A percentile compares a stretch with the other conserved stretches of the same genome.
Evolutionary conservation across 306 rosid genomes (phyloP).

Genomic region (Lathyrus oleraceus): DNA sequence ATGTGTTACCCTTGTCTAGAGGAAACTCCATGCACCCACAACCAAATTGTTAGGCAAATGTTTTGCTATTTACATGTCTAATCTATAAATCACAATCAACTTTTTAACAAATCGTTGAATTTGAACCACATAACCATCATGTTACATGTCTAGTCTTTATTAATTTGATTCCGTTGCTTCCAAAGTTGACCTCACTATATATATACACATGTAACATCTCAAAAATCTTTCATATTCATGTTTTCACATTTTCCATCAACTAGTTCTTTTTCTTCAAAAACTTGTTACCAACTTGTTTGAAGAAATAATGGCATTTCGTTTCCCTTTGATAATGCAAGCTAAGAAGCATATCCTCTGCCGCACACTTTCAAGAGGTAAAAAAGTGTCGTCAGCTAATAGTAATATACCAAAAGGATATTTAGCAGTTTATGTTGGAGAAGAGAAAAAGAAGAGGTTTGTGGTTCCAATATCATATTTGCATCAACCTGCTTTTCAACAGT

Average conservation of each 20-base stretch:
- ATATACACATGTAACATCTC: neutral
- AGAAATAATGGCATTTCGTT: slow-evolving; percentile 6
- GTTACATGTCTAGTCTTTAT: neutral
- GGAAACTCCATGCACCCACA: neutral
- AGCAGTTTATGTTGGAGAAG: slow-evolving; percentile 86
- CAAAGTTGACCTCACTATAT: neutral
- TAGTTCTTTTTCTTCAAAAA: neutral
- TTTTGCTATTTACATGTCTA: neutral
- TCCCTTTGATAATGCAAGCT: neutral
- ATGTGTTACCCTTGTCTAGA: neutral
- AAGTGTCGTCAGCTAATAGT: neutral
- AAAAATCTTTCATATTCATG: neutral
- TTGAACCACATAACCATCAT: neutral
- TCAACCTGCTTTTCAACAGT: slow-evolving; percentile 71
- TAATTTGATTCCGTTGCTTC: neutral
- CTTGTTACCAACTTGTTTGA: neutral
- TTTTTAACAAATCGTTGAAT: neutral
- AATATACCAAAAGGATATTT: slow-evolving; percentile 89
- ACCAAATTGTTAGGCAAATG: neutral
- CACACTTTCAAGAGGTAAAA: neutral
- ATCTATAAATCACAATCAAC: neutral
- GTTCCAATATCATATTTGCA: slow-evolving; percentile 81
- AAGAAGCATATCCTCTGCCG: neutral
- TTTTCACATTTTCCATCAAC: neutral
- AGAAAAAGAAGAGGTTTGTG: slow-evolving; percentile 62